Evolutionary conservation across 1,284 basidiomycete species (phyloP).

Genomic region (Apiotrichum sp.): DNA sequence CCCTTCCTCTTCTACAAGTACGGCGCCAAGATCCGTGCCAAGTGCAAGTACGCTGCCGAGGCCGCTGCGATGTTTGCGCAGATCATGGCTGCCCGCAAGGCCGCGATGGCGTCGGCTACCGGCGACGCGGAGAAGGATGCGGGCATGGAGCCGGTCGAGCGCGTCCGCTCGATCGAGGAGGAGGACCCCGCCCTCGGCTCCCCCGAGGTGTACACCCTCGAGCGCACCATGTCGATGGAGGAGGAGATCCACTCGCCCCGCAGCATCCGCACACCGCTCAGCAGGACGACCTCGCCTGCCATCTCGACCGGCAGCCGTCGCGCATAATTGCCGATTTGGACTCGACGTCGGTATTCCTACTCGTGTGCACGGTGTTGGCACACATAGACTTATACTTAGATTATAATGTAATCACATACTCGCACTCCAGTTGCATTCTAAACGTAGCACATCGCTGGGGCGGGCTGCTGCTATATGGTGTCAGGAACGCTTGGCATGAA

Average conservation of each 20-base stretch:
- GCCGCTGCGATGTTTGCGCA: conserved; percentile 34
- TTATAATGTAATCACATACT: not conserved
- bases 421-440: too few species aligned
- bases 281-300: not conserved
- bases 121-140: conserved; percentile 14
- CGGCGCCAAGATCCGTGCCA: conserved; percentile 56
- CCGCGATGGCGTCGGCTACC: conserved; percentile 3
- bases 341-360: too few species aligned
- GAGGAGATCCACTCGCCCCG: conserved; percentile 11
- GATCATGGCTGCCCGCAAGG: conserved; percentile 37
- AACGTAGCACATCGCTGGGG: too few species aligned
- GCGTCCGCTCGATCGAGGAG: conserved; percentile 1
- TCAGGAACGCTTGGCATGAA: too few species aligned
- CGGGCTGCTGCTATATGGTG: too few species aligned
- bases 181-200: conserved; percentile 5
- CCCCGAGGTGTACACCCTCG: conserved; percentile 16
- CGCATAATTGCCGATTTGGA: not conserved
- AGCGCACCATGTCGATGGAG: conserved; percentile 18
- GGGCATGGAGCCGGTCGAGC: not conserved
- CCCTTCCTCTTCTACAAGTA: conserved; percentile 52
- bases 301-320: not conserved
- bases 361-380: too few species aligned
- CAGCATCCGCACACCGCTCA: not conserved
- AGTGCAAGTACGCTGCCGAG: conserved; percentile 49
- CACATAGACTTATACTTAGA: not conserved